Evolutionary conservation across 2,329 filamentous ascomycete genomes (phyloP), one percentile per base, ranked within the genome.

Genomic region (Sporothrix luriei): DNA sequence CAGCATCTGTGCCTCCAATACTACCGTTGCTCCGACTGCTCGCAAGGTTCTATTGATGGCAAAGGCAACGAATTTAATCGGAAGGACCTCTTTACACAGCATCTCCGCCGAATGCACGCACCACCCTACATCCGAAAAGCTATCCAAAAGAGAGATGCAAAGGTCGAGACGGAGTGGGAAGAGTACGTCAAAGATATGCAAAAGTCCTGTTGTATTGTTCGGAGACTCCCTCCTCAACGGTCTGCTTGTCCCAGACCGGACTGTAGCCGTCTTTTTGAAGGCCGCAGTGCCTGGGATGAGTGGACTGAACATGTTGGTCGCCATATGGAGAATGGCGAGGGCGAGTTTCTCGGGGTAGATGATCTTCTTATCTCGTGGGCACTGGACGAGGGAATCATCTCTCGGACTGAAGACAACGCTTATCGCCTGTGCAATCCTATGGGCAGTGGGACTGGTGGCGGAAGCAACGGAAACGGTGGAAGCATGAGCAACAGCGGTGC

Each of bases 1-100:
- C 93, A 97, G 75, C 95, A 99, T 79, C 85, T 99, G 26, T 90
- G 88, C 73, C 77, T 90, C 21, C 85, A 85, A 64, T 90, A 85
- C 73, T 90, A 90, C 74, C 84, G 88, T 24, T 90, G 88, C 73
- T 89, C 88, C 0, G 81, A 84, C 1, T 90, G 88, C 70, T 84
- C 86, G 0, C 82, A 84, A 70, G 83, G 80, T 69, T 81, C 81
- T 1, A 78, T 80, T 0, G 85, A 88, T 71, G 85, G 85, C 46
- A 87, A 85, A 72, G 85, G 84, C 4, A 88, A 88, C 70, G 88
- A 90, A 78, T 97, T 97, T 80, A 97, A 97, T 78, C 90, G 94
- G 75, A 97, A 97, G 78, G 94, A 98, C 77, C 86, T 99, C 14
- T 99, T 97, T 78, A 94, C 92, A 0, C 94, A 98, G 77, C 94